Conservation (phyloP, 257 asterid species). For the Coffea eugenioides region DNA sequence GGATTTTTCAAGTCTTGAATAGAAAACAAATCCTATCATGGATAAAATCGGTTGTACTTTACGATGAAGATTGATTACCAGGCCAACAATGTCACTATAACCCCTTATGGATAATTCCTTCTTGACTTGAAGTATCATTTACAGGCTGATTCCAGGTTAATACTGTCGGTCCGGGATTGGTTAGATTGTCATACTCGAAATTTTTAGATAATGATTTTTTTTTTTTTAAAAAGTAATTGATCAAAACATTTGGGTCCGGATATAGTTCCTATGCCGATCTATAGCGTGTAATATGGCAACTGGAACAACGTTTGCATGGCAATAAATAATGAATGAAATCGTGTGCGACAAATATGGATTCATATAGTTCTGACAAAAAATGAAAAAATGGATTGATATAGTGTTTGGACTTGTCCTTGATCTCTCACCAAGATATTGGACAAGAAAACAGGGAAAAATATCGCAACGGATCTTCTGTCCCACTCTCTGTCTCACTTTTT, state of each 20-base stretch:
- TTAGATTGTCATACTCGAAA: background rate
- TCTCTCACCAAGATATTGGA: no score
- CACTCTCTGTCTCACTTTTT: no score
- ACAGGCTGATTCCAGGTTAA: background rate
- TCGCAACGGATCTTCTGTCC: no score
- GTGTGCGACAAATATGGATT: background rate
- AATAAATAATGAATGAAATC: background rate
- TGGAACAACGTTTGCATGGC: background rate
- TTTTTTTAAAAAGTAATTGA: background rate
- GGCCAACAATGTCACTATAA: background rate
- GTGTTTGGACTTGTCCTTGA: background rate
- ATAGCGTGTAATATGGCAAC: background rate
- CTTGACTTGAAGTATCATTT: background rate
- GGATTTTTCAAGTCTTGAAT: slow-evolving; percentile 4
- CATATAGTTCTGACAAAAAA: background rate
- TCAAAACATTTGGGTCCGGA: background rate
- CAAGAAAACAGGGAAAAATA: background rate
- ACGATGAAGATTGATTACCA: slow-evolving; percentile 5
- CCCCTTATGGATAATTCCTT: background rate
- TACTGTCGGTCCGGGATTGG: background rate
- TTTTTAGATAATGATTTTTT: no score
- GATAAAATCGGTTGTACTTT: slow-evolving; percentile 12
- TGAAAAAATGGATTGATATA: background rate
- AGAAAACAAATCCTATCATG: slow-evolving; percentile 10
- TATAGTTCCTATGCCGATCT: background rate